Base-by-base conservation (phyloP, 768 basidiomycete species). In the Rhizopogon sp. region DNA sequence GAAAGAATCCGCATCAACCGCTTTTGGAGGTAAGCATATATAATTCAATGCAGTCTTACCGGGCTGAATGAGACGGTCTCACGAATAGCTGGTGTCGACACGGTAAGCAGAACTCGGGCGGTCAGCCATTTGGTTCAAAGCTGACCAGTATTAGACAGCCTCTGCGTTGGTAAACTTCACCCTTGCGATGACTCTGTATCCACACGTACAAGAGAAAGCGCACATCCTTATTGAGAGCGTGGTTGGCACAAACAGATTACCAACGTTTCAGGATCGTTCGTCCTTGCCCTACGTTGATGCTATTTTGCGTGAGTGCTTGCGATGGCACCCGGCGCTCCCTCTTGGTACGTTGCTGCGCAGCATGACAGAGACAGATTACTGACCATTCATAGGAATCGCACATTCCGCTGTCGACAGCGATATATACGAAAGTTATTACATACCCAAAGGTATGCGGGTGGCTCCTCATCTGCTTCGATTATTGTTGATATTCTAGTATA, bases 361-460 rank as follows among this genome's bases (percentile, higher is more conserved):
- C 35, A 37, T 13, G 13, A 3, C 14, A 28, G 28, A 33, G 17
- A 14, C 9, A 39, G 6, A 35, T 17, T 16, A 46, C 39, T 39
- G 16, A 44, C 35, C 39, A 25, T 11, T n/a, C 9, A 33, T 44
- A 67, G 66, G 61, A 22, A 40, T 69, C 28, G 65, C 67, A 39
- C 67, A 63, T 39, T 57, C 60, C 58, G 67, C 67, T 20, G 46
- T 43, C 16, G 29, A 57, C 11, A 76, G 80, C 44, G 80, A 81
- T 56, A 60, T 70, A 2, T 81, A 78, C 54, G 69, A 76, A 5
- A 78, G 74, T 1, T 72, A 72, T 55, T 65, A 62, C 46, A 68
- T 75, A 37, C 73, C 73, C 10, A 67, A 67, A 55, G 74, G 74
- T 69, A 43, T 35, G 67, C 1, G 39, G 17, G 0, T 47, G 49